phyloP scores from a whole-genome alignment of 805 yeast species.

The Lipomyces japonicus region DNA sequence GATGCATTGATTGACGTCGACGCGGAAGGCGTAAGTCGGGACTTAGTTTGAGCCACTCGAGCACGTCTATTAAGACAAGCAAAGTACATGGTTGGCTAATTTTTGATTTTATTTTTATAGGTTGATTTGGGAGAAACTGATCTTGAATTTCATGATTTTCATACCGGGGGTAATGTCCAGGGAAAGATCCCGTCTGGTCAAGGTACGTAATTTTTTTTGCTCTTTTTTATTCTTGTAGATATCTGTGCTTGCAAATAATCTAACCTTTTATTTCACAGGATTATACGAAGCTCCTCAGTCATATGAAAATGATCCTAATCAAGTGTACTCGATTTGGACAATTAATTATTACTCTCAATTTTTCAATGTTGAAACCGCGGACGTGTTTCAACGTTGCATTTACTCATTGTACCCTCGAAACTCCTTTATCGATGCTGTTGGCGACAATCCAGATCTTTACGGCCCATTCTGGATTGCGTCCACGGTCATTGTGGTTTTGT shows the following conservation, averaged over 20 bases:
- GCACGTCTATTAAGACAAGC: not conserved
- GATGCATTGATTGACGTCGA: conserved; percentile 27
- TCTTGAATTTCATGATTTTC: conserved; percentile 29
- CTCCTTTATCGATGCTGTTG: conserved; percentile 38
- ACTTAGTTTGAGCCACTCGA: not conserved
- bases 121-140: conserved; percentile 29
- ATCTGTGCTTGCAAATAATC: not conserved
- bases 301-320: conserved; percentile 21
- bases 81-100: too few species aligned
- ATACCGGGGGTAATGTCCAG: conserved; percentile 25
- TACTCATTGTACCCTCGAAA: conserved; percentile 56
- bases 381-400: conserved; percentile 53
- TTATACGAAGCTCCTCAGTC: conserved; percentile 14
- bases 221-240: too few species aligned
- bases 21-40: conserved; percentile 23
- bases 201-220: conserved; percentile 5
- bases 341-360: conserved; percentile 38
- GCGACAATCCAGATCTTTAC: conserved; percentile 65
- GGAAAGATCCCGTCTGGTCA: conserved; percentile 26
- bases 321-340: conserved; percentile 20
- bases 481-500: conserved; percentile 67
- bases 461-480: conserved; percentile 92
- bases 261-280: not conserved
- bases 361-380: conserved; percentile 65
- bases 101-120: not conserved